These are phyloP conservation scores for Fusarium brevicatenulatum DNA, from an alignment of 2,329 filamentous ascomycete species.

Conservation along the genomic window DNA sequence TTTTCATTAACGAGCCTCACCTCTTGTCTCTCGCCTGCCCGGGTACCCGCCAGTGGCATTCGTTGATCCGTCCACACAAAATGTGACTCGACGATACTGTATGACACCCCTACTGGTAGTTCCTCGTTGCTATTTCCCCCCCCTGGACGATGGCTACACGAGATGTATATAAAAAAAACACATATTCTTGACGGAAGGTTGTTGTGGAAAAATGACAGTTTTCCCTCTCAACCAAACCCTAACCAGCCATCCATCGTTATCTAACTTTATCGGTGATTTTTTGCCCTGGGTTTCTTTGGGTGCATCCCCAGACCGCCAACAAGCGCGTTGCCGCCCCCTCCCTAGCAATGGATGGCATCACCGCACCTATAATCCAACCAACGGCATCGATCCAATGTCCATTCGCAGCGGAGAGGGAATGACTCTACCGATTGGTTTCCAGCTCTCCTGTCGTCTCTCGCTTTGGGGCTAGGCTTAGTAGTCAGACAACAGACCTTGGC, in stretches of 20 bases:
- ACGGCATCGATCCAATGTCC: conserved; percentile 2
- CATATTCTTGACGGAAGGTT: background rate
- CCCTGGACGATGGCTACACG: background rate
- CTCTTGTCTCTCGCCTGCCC: conserved; percentile 4
- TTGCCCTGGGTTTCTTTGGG: conserved; percentile 4
- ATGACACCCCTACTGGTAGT: background rate
- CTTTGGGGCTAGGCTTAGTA: conserved; percentile 18
- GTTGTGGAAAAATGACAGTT: background rate
- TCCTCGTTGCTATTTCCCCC: background rate
- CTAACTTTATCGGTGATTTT: conserved; percentile 4
- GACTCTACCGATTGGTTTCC: conserved; percentile 20
- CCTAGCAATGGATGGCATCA: conserved; percentile 31
- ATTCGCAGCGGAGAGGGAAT: conserved; percentile 11
- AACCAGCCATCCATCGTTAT: background rate
- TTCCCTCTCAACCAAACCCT: background rate
- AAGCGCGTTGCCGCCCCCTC: conserved; percentile 33
- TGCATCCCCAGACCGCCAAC: conserved; percentile 28
- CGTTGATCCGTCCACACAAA: conserved; percentile 22
- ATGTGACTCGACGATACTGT: conserved; percentile 10
- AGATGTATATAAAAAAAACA: background rate
- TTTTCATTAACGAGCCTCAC: conserved; percentile 31
- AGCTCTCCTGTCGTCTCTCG: conserved; percentile 18
- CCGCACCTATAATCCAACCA: conserved; percentile 27
- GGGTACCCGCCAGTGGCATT: conserved; percentile 24
- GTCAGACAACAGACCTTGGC: conserved; percentile 19